phyloP scores from a whole-genome alignment of 2,329 filamentous ascomycete species.

The Achaetomium macrosporum region DNA sequence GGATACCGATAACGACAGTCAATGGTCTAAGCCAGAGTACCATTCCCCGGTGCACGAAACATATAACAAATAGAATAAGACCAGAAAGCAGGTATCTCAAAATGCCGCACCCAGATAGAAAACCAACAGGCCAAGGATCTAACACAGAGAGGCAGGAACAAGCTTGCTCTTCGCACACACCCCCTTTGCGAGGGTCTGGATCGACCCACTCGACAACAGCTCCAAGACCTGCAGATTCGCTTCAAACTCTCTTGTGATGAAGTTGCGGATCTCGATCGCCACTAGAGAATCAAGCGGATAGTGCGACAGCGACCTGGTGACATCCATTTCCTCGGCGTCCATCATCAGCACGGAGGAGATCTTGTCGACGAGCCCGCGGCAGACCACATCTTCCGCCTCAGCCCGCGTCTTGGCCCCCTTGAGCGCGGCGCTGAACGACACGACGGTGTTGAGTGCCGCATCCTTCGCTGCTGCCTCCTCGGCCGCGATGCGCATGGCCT shows the following conservation, averaged over 20 bases:
- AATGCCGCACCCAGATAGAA: no score
- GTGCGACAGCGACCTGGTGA: slow-evolving; percentile 36
- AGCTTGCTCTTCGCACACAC: slow-evolving; percentile 44
- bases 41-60: no score
- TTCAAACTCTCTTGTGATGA: slow-evolving; percentile 45
- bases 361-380: slow-evolving; percentile 43
- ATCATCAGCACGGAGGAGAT: slow-evolving; percentile 47
- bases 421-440: slow-evolving; percentile 41
- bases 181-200: slow-evolving; percentile 42
- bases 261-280: slow-evolving; percentile 47
- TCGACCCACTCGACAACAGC: slow-evolving; percentile 46
- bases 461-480: slow-evolving; percentile 33
- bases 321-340: slow-evolving; percentile 44
- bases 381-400: slow-evolving; percentile 42
- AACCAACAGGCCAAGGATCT: no score
- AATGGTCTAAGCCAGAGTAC: no score
- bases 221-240: slow-evolving; percentile 51
- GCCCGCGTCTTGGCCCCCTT: slow-evolving; percentile 37
- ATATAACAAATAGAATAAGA: no score
- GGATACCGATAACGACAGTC: no score
- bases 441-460: slow-evolving; percentile 24
- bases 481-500: slow-evolving; percentile 39
- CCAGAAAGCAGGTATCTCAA: no score
- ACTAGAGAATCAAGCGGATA: slow-evolving; percentile 45
- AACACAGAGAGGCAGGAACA: slow-evolving; percentile 7